Base-by-base conservation (phyloP, 768 basidiomycete genomes). In the Lactifluus pinguis region DNA sequence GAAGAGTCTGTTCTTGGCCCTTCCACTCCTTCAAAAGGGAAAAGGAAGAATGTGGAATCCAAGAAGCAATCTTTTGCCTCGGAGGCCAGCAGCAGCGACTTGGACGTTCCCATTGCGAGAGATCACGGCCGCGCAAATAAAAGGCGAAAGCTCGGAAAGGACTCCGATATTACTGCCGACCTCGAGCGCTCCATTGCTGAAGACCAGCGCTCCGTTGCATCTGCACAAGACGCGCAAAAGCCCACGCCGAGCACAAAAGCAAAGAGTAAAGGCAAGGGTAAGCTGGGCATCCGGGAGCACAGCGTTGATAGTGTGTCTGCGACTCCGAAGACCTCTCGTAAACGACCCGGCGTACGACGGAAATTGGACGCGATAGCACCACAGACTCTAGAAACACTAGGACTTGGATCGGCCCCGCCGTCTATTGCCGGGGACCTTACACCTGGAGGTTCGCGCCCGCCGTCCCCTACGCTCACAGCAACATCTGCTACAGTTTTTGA, bases 391-490 rank as follows among this genome's bases (percentile, higher is more conserved):
- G 71, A 78, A 71, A 66, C 77, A 71, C 66, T 79, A 60, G 78
- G 74, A 44, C 80, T 79, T 54, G 74, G 77, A 60, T 82, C 86
- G 19, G 76, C 81, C 47, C 81, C 83, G 2, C 71, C 70, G 17
- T 80, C 81, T 19, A 73, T 82, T 32, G 77, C 83, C 29, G 84
- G 85, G n/a, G 89, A 90, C 73, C 75, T 78, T 13, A 87, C 89
- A 7, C 87, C 89, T 19, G 76, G 76, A 11, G 77, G 80, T 53
- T 92, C 89, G 6, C 76, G 86, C n/a, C 85, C 86, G 29, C 72
- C 80, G 48, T 90, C 88, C 11, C 89, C 89, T 5, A 77, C 78
- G 3, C 67, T 76, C 8, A 80, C 81, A 0, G 75, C 75, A 50
- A 77, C 76, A 17, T 81, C 83, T 21, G 76, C 82, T 5, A 78